phyloP scores from a whole-genome alignment of 805 yeast genomes.

The Torulaspora quercuum region DNA sequence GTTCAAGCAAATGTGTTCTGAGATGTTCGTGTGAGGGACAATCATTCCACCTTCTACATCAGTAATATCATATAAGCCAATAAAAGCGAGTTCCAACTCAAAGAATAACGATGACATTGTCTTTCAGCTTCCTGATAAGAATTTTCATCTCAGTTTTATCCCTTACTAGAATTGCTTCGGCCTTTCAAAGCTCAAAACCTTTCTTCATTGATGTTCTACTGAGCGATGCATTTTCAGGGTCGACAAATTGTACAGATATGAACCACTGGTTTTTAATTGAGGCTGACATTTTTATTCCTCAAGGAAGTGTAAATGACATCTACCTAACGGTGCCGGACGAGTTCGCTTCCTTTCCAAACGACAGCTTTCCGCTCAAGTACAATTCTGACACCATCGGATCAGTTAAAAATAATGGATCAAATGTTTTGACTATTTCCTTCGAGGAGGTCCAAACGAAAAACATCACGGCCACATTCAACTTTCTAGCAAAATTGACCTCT shows the following conservation, averaged over 20 bases:
- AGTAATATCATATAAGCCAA: background rate
- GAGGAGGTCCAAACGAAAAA: slow-evolving; percentile 11
- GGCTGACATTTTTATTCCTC: slow-evolving; percentile 27
- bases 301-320: slow-evolving; percentile 21
- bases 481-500: slow-evolving; percentile 25
- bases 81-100: background rate
- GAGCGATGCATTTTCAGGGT: slow-evolving; percentile 25
- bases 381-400: slow-evolving; percentile 22
- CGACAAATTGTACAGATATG: slow-evolving; percentile 25
- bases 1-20: too few relatives aligned
- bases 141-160: slow-evolving; percentile 7
- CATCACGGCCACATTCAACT: slow-evolving; percentile 25
- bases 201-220: slow-evolving; percentile 25
- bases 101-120: slow-evolving; percentile 1
- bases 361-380: slow-evolving; percentile 20
- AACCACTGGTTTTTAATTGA: slow-evolving; percentile 31
- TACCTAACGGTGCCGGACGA: slow-evolving; percentile 27
- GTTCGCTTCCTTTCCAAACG: slow-evolving; percentile 23
- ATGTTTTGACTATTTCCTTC: slow-evolving; percentile 25
- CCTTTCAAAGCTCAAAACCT: slow-evolving; percentile 9
- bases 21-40: too few relatives aligned
- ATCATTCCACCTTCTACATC: background rate
- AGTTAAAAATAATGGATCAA: slow-evolving; percentile 21
- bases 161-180: slow-evolving; percentile 8
- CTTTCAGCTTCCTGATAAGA: slow-evolving; percentile 7